Conservation (phyloP, 1,284 basidiomycete species). For the Lignosus rhinocerotis region DNA sequence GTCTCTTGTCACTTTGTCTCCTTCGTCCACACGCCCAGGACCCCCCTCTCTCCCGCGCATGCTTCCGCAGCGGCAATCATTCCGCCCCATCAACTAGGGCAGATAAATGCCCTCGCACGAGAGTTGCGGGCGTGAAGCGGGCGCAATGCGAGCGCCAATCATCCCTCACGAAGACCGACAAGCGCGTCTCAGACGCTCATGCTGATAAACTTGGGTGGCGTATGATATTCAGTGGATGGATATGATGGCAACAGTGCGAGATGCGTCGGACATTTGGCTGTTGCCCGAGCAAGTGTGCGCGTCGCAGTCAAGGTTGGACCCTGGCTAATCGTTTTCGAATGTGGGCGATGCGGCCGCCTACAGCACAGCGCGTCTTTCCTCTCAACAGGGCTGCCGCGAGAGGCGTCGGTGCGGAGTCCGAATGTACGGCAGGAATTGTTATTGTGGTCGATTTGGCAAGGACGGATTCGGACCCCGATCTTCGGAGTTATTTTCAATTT, state of each 20-base stretch:
- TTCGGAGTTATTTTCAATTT: conserved; percentile 26
- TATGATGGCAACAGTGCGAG: conserved; percentile 10
- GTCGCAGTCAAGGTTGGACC: too few relatives aligned
- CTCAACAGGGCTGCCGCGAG: too few relatives aligned
- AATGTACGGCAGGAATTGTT: background rate
- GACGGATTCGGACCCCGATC: conserved; percentile 27
- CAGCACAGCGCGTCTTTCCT: too few relatives aligned
- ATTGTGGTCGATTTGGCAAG: background rate
- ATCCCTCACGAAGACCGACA: conserved; percentile 7
- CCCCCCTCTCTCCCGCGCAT: background rate
- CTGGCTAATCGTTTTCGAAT: too few relatives aligned
- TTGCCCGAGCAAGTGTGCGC: too few relatives aligned
- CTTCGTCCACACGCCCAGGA: background rate
- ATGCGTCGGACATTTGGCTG: background rate
- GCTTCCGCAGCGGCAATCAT: conserved; percentile 19
- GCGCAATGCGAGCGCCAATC: conserved; percentile 19
- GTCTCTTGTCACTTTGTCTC: too few relatives aligned
- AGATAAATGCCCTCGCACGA: conserved; percentile 22
- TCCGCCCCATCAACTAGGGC: conserved; percentile 15
- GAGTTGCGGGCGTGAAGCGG: conserved; percentile 17
- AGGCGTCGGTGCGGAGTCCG: background rate
- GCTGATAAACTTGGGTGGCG: conserved; percentile 24
- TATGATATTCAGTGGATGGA: conserved; percentile 13
- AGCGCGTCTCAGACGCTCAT: conserved; percentile 9
- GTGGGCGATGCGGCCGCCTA: too few relatives aligned